phyloP scores from a whole-genome alignment of 495 filamentous ascomycete species.

The Neurospora intermedia region DNA sequence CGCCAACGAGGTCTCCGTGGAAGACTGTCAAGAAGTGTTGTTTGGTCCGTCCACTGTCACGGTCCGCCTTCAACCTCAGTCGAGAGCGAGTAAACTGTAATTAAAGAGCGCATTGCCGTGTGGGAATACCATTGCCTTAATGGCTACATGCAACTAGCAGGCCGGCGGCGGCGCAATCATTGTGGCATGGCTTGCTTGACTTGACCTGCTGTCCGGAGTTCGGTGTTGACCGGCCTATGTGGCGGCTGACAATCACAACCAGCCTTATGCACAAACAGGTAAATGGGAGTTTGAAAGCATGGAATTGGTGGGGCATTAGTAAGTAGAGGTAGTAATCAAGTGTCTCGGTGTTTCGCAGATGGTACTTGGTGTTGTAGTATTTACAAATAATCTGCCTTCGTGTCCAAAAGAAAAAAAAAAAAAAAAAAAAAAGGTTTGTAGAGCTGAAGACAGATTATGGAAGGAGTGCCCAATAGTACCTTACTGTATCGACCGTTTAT shows the following conservation, averaged over 20 bases:
- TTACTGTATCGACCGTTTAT: background rate
- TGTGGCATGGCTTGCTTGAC: background rate
- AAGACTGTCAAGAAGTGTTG: slow-evolving; percentile 84
- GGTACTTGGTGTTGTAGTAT: background rate
- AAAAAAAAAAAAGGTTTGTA: background rate
- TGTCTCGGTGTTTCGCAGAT: background rate
- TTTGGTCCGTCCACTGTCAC: slow-evolving; percentile 31
- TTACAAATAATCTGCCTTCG: background rate
- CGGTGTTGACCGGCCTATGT: background rate
- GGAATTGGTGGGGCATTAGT: background rate
- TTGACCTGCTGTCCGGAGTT: background rate
- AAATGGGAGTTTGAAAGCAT: background rate
- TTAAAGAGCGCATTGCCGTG: background rate
- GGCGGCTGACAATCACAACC: background rate
- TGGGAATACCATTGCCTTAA: background rate
- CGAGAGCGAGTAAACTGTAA: background rate
- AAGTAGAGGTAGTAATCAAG: too few relatives aligned
- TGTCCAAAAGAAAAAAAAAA: too few relatives aligned
- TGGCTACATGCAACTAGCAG: background rate
- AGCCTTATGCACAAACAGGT: background rate
- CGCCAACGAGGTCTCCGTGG: slow-evolving; percentile 68
- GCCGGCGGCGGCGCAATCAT: background rate
- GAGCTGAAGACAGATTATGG: background rate
- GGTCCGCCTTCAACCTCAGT: background rate
- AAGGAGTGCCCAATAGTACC: background rate